Evolutionary conservation across 305 asterid species (phyloP).

Genomic region (Solanum hybrid): DNA sequence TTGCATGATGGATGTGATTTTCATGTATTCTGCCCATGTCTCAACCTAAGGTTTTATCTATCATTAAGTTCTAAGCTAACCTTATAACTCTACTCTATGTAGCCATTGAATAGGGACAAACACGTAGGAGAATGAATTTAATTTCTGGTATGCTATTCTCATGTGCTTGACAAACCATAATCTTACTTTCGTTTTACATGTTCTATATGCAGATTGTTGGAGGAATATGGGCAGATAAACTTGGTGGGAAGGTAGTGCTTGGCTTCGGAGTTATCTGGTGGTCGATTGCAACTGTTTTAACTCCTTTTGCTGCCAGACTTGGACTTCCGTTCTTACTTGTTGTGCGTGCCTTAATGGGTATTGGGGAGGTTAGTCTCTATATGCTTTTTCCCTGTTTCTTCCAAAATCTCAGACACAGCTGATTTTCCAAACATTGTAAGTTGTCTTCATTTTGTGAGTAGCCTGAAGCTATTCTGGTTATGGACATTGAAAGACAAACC

Average conservation of each 20-base stretch:
- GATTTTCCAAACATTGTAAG: not conserved
- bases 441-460: not conserved
- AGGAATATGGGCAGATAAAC: constrained; percentile 98
- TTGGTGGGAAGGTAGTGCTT: constrained; percentile 89
- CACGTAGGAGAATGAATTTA: not conserved
- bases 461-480: not conserved
- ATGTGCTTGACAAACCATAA: not conserved
- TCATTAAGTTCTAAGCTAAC: not conserved
- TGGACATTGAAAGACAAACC: not conserved
- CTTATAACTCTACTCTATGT: not conserved
- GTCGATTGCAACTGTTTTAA: constrained; percentile 80
- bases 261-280: constrained; percentile 99
- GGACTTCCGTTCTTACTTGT: constrained; percentile 73
- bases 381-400: not conserved
- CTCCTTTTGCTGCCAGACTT: constrained; percentile 50
- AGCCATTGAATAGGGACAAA: not conserved
- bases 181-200: not conserved
- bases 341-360: constrained; percentile 96
- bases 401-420: not conserved
- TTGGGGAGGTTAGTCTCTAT: constrained; percentile 72
- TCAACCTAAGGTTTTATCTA: not conserved
- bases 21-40: not conserved
- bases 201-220: constrained; percentile 55
- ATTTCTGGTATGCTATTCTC: not conserved
- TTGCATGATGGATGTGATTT: not conserved